Evolutionary conservation across 768 basidiomycete genomes (phyloP).

Genomic region (Russula griseocarnosa): DNA sequence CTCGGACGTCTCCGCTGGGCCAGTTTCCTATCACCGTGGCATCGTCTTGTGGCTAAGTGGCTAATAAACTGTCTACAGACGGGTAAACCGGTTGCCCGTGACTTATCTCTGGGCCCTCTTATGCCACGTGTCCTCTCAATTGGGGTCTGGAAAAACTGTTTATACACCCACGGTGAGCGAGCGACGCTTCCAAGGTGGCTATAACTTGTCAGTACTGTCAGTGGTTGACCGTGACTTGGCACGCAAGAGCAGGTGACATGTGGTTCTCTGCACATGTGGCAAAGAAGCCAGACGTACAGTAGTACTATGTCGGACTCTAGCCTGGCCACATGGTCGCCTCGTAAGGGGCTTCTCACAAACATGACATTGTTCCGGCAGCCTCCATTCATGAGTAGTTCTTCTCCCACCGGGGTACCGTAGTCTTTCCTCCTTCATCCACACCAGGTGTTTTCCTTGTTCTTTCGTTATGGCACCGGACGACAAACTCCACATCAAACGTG

Average conservation of each 20-base stretch:
- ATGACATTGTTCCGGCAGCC: neutral
- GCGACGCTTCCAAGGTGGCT: neutral
- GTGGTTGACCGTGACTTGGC: neutral
- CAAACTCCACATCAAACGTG: slow-evolving; percentile 2
- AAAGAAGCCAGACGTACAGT: neutral
- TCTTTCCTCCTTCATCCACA: neutral
- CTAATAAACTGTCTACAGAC: neutral
- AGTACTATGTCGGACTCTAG: neutral
- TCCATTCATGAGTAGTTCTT: neutral
- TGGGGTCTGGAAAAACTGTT: neutral
- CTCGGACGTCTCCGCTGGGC: neutral
- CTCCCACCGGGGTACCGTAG: neutral
- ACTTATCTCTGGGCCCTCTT: neutral
- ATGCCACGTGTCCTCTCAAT: neutral
- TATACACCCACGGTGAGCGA: neutral
- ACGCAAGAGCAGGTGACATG: neutral
- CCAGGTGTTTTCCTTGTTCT: neutral
- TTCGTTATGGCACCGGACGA: slow-evolving; percentile 8
- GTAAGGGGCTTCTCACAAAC: neutral
- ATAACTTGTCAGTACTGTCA: neutral
- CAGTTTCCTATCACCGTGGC: neutral
- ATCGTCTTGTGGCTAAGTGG: too few relatives aligned
- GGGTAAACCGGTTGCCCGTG: neutral
- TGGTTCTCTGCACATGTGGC: neutral
- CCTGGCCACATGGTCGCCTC: neutral